Conservation (phyloP, 2,329 filamentous ascomycete species). For the Penicillium olsonii region DNA sequence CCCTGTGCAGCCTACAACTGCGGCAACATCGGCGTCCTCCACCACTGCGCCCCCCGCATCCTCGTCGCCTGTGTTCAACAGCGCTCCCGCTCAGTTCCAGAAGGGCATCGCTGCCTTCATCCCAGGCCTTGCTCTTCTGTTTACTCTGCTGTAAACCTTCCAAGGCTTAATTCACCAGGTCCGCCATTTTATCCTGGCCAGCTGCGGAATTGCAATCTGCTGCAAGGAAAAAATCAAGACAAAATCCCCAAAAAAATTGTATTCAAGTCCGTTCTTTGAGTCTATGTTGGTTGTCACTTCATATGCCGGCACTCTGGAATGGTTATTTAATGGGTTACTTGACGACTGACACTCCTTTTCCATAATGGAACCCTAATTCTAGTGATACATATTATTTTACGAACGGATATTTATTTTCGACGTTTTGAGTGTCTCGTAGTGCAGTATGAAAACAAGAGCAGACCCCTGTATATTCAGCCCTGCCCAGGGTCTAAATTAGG, state of each 20-base stretch:
- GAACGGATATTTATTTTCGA: constrained; percentile 12
- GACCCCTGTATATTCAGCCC: neutral
- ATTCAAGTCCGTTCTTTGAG: constrained; percentile 5
- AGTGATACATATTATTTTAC: constrained; percentile 14
- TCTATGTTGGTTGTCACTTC: constrained; percentile 6
- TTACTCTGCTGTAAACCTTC: constrained; percentile 19
- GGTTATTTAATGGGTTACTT: constrained; percentile 15
- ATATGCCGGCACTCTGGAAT: constrained; percentile 5
- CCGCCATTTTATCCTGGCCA: neutral
- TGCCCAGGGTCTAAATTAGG: constrained; percentile 5
- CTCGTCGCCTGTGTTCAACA: constrained; percentile 18
- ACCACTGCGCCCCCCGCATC: constrained; percentile 8
- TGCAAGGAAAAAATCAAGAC: neutral
- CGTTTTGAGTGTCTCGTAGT: neutral
- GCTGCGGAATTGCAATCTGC: neutral
- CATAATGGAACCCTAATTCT: constrained; percentile 16
- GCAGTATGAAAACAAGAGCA: no score
- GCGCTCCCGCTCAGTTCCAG: constrained; percentile 20
- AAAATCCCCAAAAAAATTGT: constrained; percentile 14
- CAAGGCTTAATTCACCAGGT: neutral
- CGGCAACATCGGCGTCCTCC: neutral
- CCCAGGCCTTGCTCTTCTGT: constrained; percentile 17
- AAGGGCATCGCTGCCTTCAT: constrained; percentile 17
- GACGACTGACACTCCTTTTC: constrained; percentile 23
- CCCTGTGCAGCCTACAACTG: neutral